A percentile compares a stretch with the other conserved stretches of the same genome.
These are phyloP conservation scores for Raffaelea deltoideospora DNA, from an alignment of 2,329 filamentous ascomycete genomes.

Conservation along the genomic window DNA sequence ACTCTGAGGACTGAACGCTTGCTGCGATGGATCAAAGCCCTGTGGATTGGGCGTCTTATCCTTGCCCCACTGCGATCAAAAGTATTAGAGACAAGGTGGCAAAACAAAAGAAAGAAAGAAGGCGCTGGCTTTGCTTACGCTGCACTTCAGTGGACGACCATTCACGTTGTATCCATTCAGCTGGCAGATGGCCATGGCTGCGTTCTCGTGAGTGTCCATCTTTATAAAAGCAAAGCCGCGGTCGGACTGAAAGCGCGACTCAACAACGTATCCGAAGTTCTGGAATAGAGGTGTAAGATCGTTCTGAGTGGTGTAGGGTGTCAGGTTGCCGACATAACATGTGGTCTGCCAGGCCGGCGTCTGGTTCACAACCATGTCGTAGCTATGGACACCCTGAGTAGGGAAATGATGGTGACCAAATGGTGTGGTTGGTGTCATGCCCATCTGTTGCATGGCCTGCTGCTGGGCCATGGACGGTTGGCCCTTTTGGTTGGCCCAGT, in stretches of 20 bases:
- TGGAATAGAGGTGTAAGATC: slow-evolving; percentile 97
- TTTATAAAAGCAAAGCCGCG: slow-evolving; percentile 98
- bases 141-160: slow-evolving; percentile 92
- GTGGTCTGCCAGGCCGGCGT: slow-evolving; percentile 98
- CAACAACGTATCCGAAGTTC: slow-evolving; percentile 94
- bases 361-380: slow-evolving; percentile 91
- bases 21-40: slow-evolving; percentile 67
- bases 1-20: slow-evolving; percentile 57
- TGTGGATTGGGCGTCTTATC: slow-evolving; percentile 76
- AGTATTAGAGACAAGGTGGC: not conserved
- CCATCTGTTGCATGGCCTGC: slow-evolving; percentile 92
- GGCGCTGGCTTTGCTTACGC: slow-evolving; percentile 47
- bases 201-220: slow-evolving; percentile 97
- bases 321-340: slow-evolving; percentile 94
- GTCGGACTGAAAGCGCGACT: slow-evolving; percentile 95
- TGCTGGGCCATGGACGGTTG: slow-evolving; percentile 97
- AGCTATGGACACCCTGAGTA: slow-evolving; percentile 90
- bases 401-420: slow-evolving; percentile 98
- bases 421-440: slow-evolving; percentile 91
- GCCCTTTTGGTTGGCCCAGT: slow-evolving; percentile 99
- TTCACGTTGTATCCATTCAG: slow-evolving; percentile 97
- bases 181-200: slow-evolving; percentile 95
- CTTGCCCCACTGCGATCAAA: slow-evolving; percentile 71
- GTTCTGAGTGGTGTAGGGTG: slow-evolving; percentile 86
- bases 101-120: not conserved